Conservation (phyloP, 2,329 filamentous ascomycete species). For the Cercospora sp. region DNA sequence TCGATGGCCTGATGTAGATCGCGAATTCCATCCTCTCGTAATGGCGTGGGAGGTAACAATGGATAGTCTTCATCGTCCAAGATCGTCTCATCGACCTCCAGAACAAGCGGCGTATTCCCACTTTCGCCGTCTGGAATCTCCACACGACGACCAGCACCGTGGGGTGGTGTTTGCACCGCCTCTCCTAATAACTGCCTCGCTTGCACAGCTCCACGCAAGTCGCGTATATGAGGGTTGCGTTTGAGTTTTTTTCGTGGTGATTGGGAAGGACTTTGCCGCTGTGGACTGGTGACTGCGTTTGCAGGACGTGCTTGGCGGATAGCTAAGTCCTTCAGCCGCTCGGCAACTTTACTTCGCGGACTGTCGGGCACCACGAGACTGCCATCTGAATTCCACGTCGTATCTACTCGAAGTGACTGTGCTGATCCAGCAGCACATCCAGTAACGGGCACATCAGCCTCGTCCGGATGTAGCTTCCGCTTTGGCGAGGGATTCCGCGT, state of each 20-base stretch:
- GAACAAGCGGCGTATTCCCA: slow-evolving; percentile 11
- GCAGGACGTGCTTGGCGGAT: slow-evolving; percentile 15
- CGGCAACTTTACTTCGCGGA: slow-evolving; percentile 35
- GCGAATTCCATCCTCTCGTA: slow-evolving; percentile 1
- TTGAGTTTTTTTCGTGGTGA: slow-evolving; percentile 31
- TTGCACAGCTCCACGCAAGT: slow-evolving; percentile 8
- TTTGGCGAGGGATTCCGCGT: slow-evolving; percentile 25
- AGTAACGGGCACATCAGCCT: not conserved
- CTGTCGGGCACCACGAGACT: slow-evolving; percentile 28
- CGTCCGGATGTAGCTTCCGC: slow-evolving; percentile 25
- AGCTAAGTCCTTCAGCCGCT: slow-evolving; percentile 30
- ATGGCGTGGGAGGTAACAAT: slow-evolving; percentile 6
- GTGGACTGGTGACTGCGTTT: not conserved
- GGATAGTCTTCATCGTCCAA: slow-evolving; percentile 9
- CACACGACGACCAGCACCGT: not conserved
- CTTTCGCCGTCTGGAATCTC: slow-evolving; percentile 20
- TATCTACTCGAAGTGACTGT: slow-evolving; percentile 18
- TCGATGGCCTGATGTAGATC: slow-evolving; percentile 2
- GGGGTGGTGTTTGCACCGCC: slow-evolving; percentile 1
- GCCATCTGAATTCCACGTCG: not conserved
- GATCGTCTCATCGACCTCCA: slow-evolving; percentile 1
- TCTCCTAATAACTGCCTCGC: slow-evolving; percentile 1
- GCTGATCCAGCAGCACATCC: not conserved
- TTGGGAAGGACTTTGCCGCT: slow-evolving; percentile 3
- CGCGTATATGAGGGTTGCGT: slow-evolving; percentile 10